Evolutionary conservation across 2,329 filamentous ascomycete genomes (phyloP).

Genomic region (Tolypocladium amazonense): DNA sequence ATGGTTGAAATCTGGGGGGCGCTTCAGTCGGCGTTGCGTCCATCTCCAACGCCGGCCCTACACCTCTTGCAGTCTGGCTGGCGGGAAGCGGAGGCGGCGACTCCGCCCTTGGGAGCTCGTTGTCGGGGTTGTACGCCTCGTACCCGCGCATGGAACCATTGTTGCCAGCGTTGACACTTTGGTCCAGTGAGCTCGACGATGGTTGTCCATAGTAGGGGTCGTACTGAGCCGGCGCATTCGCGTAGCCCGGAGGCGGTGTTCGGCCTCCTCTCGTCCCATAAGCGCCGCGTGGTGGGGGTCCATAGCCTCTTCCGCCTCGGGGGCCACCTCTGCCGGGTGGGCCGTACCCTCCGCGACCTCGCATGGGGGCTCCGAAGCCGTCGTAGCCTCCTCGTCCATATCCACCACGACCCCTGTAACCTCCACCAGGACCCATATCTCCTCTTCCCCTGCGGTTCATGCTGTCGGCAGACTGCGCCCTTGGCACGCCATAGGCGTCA

Average conservation of each 20-base stretch:
- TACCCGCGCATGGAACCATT: conserved; percentile 12
- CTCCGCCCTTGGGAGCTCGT: conserved; percentile 46
- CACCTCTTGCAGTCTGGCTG: conserved; percentile 23
- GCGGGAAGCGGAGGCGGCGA: conserved; percentile 52
- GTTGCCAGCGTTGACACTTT: background rate
- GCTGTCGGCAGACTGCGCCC: conserved; percentile 35
- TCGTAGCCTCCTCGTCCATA: conserved; percentile 41
- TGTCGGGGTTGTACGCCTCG: conserved; percentile 29
- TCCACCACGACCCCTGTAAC: conserved; percentile 34
- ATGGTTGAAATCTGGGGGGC: conserved; percentile 32
- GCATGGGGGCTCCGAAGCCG: conserved; percentile 29
- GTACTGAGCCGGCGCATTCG: conserved; percentile 20
- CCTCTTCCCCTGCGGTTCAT: conserved; percentile 46
- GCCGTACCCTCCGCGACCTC: conserved; percentile 29
- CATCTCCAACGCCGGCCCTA: conserved; percentile 71
- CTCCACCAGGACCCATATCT: conserved; percentile 21
- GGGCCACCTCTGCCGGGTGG: conserved; percentile 29
- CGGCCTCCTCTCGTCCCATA: conserved; percentile 21
- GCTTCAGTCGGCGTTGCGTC: conserved; percentile 47
- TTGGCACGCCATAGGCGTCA: conserved; percentile 35
- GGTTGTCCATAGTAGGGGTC: conserved; percentile 24
- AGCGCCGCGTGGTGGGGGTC: conserved; percentile 18
- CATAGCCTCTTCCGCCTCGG: conserved; percentile 22
- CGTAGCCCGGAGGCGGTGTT: conserved; percentile 28
- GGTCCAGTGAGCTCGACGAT: background rate